Evolutionary conservation across 176 grass and related monocot genomes (phyloP).

Genomic region (Pontederia paniculata): DNA sequence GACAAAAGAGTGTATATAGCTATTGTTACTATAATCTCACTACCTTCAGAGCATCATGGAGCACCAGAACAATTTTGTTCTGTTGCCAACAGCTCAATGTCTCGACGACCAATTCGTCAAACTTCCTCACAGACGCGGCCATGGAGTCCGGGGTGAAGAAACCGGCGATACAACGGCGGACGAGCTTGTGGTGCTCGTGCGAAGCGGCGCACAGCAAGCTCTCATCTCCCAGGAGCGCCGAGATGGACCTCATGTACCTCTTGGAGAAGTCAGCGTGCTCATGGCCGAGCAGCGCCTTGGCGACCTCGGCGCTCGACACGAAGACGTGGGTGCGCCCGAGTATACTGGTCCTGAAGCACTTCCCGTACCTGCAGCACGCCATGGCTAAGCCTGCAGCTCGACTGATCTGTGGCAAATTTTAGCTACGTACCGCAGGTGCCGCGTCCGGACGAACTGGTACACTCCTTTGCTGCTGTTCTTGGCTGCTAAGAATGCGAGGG

Average conservation of each 20-base stretch:
- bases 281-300: slow-evolving; percentile 27
- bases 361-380: slow-evolving; percentile 24
- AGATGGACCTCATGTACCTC: slow-evolving; percentile 70
- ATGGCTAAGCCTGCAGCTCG: background rate
- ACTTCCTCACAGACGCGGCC: slow-evolving; percentile 23
- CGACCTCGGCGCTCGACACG: slow-evolving; percentile 26
- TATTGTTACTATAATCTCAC: too few species aligned
- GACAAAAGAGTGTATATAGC: background rate
- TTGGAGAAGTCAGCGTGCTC: slow-evolving; percentile 59
- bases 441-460: slow-evolving; percentile 59
- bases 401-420: background rate
- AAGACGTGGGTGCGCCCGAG: slow-evolving; percentile 73
- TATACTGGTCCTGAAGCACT: slow-evolving; percentile 61
- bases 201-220: slow-evolving; percentile 67
- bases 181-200: slow-evolving; percentile 33
- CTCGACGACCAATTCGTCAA: slow-evolving; percentile 30
- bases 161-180: slow-evolving; percentile 40
- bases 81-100: slow-evolving; percentile 6
- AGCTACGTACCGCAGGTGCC: slow-evolving; percentile 33
- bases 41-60: slow-evolving; percentile 47
- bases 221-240: slow-evolving; percentile 54
- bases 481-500: slow-evolving; percentile 46
- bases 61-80: slow-evolving; percentile 22
- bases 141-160: slow-evolving; percentile 39
- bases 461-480: slow-evolving; percentile 54